phyloP scores from a whole-genome alignment of 768 basidiomycete species.

The Xerocomellus intermedius region DNA sequence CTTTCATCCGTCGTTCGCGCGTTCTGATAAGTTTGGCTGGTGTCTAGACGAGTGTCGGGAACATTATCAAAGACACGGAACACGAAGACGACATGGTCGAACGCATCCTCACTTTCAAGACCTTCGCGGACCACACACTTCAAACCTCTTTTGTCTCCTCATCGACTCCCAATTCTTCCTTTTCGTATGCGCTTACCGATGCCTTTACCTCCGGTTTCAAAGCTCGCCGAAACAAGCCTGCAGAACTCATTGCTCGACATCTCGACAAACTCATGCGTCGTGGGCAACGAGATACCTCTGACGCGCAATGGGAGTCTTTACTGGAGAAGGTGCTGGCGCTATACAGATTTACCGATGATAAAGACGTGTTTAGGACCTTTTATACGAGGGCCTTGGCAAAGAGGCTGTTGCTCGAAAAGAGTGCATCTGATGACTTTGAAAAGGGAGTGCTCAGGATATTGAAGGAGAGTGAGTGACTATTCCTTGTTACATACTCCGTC shows the following conservation, averaged over 20 bases:
- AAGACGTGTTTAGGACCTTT: slow-evolving; percentile 92
- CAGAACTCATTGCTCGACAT: slow-evolving; percentile 91
- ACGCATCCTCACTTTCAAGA: slow-evolving; percentile 65
- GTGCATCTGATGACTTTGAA: slow-evolving; percentile 87
- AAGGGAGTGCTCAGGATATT: slow-evolving; percentile 80
- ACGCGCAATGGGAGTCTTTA: slow-evolving; percentile 58
- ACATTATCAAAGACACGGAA: slow-evolving; percentile 61
- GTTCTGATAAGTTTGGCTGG: background rate
- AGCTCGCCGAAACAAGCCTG: slow-evolving; percentile 75
- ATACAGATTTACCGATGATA: slow-evolving; percentile 87
- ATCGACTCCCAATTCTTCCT: slow-evolving; percentile 48
- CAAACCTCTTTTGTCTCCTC: slow-evolving; percentile 49
- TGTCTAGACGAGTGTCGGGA: slow-evolving; percentile 51
- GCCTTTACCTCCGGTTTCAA: slow-evolving; percentile 77
- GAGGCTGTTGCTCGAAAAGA: slow-evolving; percentile 77
- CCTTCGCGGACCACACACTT: slow-evolving; percentile 51
- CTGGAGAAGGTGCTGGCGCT: slow-evolving; percentile 69
- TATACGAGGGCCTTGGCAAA: slow-evolving; percentile 89
- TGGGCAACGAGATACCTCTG: slow-evolving; percentile 71
- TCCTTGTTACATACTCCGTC: too few relatives aligned
- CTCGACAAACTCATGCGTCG: slow-evolving; percentile 84
- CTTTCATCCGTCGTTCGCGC: background rate
- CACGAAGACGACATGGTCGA: slow-evolving; percentile 79
- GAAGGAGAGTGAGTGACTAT: slow-evolving; percentile 61
- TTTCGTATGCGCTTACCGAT: slow-evolving; percentile 65